Conservation (phyloP, 768 basidiomycete species). For the Aureoboletus auriporus region DNA sequence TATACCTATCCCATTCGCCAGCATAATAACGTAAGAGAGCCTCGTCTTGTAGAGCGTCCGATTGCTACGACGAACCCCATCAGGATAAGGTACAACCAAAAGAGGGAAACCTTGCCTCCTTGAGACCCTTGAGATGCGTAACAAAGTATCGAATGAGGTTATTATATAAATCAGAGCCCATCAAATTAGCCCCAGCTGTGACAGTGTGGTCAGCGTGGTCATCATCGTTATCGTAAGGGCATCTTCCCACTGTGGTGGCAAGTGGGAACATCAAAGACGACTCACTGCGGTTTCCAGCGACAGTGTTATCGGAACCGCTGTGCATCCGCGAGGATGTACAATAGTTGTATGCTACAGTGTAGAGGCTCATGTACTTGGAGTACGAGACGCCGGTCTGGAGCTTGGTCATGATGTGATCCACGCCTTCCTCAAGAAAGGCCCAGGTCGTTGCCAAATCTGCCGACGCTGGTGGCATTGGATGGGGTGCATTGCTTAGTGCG, state of each 20-base stretch:
- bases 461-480: constrained; percentile 59
- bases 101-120: constrained; percentile 46
- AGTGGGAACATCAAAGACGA: constrained; percentile 12
- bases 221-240: constrained; percentile 18
- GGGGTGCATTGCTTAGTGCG: constrained; percentile 28
- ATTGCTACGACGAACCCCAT: constrained; percentile 44
- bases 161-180: constrained; percentile 97
- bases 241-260: constrained; percentile 22
- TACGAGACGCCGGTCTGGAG: constrained; percentile 85
- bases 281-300: constrained; percentile 55
- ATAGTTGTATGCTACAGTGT: constrained; percentile 97
- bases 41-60: constrained; percentile 81
- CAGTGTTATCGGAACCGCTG: constrained; percentile 35
- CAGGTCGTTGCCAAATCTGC: constrained; percentile 84
- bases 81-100: constrained; percentile 10
- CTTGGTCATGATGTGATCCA: constrained; percentile 92
- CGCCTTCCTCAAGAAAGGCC: constrained; percentile 79
- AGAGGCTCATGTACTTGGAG: constrained; percentile 82
- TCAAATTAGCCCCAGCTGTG: constrained; percentile 85
- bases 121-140: constrained; percentile 64
- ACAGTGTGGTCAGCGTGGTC: constrained; percentile 14
- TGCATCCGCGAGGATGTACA: constrained; percentile 88
- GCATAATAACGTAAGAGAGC: constrained; percentile 89
- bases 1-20: constrained; percentile 92
- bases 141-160: constrained; percentile 91